phyloP scores from a whole-genome alignment of 2,329 filamentous ascomycete genomes.

The Scedosporium aurantiacum region DNA sequence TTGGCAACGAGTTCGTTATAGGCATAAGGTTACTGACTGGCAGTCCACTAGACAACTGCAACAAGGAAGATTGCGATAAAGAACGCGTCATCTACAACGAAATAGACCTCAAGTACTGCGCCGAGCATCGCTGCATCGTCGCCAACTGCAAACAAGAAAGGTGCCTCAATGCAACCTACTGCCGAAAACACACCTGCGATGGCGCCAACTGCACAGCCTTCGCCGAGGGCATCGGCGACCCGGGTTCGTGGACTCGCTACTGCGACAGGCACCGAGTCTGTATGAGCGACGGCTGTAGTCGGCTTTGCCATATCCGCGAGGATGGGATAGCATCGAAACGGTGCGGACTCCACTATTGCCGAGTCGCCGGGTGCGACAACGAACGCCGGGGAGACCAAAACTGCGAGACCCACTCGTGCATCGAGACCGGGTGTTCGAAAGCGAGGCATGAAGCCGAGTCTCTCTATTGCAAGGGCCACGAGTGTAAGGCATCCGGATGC shows the following conservation, averaged over 20 bases:
- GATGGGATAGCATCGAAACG: constrained; percentile 8
- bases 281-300: constrained; percentile 8
- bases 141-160: constrained; percentile 9
- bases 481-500: constrained; percentile 13
- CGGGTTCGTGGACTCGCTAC: constrained; percentile 12
- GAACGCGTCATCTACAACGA: constrained; percentile 1
- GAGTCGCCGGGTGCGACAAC: constrained; percentile 9
- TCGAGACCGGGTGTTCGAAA: constrained; percentile 10
- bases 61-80: constrained; percentile 9
- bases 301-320: constrained; percentile 12
- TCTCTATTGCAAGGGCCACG: constrained; percentile 14
- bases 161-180: constrained; percentile 5
- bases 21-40: not conserved
- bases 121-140: constrained; percentile 15
- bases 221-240: constrained; percentile 9
- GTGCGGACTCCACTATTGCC: constrained; percentile 13
- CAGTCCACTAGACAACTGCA: constrained; percentile 13
- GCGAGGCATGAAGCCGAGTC: not conserved
- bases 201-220: constrained; percentile 11
- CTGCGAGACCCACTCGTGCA: constrained; percentile 11
- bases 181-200: constrained; percentile 13
- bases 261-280: constrained; percentile 16
- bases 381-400: constrained; percentile 3
- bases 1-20: not conserved
- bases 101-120: constrained; percentile 12